Base-by-base conservation (phyloP, 768 basidiomycete genomes). In the Fibroporia radiculosa region DNA sequence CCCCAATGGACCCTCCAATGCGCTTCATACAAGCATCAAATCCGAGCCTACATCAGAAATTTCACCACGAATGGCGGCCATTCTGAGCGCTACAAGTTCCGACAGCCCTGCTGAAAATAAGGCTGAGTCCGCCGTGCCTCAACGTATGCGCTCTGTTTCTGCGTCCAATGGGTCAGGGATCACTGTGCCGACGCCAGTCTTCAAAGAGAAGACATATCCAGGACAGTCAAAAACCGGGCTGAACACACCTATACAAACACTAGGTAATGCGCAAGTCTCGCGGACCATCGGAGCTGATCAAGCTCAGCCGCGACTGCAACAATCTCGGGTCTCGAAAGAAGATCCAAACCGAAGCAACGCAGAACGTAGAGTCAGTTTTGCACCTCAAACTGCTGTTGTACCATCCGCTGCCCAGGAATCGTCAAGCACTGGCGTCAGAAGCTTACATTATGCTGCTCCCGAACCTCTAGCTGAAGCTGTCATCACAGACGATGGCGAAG, bases 181-280 rank as follows among this genome's bases (percentile, higher is more conserved):
- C 6, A 23, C 35, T 29, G 31, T 42, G 32, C 29, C 52, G 24
- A 47, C 53, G 37, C 47, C 48, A 27, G 44, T 44, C 36, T 31
- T 41, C 14, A 50, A 52, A 27, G 42, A 36, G 27, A 50, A 52
- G 40, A 28, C 40, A 6, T 33, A 40, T n/a, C 23, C 46, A 2
- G 28, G 29, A 10, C 6, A 34, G 32, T 8, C 55, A 45, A 44
- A 24, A 3, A 53, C 28, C 11, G 61, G 63, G 16, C 51, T 65
- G 11, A 62, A 59, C 11, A 65, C 67, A 3, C 65, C 67, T 6
- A 54, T 63, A 16, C 65, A 65, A 41, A 65, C 68, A 0, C 66
- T 57, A 12, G 48, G 48, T 4, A 59, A 44, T 4, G 24, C 34
- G 28, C 25, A 27, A 36, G 18, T 44, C 44, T 24, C 48, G 45